Evolutionary conservation across 805 yeast species (phyloP).

Genomic region (Saturnispora gosingensis): DNA sequence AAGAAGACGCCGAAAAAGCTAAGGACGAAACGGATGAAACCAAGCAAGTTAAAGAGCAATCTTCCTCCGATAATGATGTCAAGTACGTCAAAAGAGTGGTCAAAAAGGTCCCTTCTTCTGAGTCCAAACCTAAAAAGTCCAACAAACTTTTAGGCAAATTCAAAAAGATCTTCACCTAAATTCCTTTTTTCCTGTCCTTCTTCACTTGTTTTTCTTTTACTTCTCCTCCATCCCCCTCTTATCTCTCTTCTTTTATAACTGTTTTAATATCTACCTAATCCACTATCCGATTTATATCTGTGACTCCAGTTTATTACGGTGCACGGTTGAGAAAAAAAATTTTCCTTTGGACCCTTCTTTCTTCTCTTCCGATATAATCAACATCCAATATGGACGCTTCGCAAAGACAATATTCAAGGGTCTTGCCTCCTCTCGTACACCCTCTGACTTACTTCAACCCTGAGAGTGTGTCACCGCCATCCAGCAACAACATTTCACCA

Average conservation of each 20-base stretch:
- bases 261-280: neutral
- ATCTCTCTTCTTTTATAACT: neutral
- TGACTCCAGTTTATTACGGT: neutral
- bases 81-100: slow-evolving; percentile 35
- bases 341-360: neutral
- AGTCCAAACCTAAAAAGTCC: neutral
- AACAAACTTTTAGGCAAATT: neutral
- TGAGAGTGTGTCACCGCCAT: neutral
- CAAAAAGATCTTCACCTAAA: slow-evolving; percentile 1
- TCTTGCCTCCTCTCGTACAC: neutral
- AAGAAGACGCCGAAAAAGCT: too few relatives aligned
- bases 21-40: neutral
- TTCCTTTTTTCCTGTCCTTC: neutral
- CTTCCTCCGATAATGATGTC: slow-evolving; percentile 7
- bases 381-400: neutral
- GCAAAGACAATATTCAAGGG: neutral
- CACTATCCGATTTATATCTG: neutral
- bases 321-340: neutral
- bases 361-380: neutral
- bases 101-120: slow-evolving; percentile 9
- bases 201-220: neutral
- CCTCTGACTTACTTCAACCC: slow-evolving; percentile 1
- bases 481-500: neutral
- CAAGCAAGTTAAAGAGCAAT: slow-evolving; percentile 5
- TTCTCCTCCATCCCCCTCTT: neutral